Evolutionary conservation across 2,329 filamentous ascomycete species (phyloP), one percentile per base, ranked within the genome.

Genomic region (Ophiostoma quercus): DNA sequence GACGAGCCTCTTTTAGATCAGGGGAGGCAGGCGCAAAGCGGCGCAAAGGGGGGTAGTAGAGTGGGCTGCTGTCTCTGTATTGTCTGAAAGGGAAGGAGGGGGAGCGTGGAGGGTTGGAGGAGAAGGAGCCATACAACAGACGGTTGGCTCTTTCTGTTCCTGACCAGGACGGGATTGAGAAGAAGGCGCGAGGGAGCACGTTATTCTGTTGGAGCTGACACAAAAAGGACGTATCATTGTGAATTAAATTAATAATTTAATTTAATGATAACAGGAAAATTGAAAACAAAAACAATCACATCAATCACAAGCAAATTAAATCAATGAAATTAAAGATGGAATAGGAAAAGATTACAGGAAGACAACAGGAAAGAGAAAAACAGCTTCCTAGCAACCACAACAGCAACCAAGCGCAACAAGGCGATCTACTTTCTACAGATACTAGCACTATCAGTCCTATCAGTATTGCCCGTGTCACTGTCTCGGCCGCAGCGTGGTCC

Each of bases 21-120:
- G 51, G 51, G 51, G 51, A 57, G 51, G 51, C n/a, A 25, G 51
- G 51, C 51, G 51, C 51, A 57, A 57, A 57, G 51, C n/a, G 51
- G 51, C n/a, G 51, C 22, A 11, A 57, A 57, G 22, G 51, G 22
- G 22, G 51, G 51, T 57, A 22, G 7, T 8, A 29, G 22, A 25
- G 57, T 62, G 57, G 57, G 57, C 57, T 62, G 43, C 43, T 47
- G 34, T 34, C 34, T 47, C 4, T 47, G 16, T 47, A n/a, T 47
- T 41, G 39, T 41, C 2, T 47, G 19, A 32, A 29, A 32, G 22
- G 54, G 14, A 62, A n/a, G 57, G 14, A n/a, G 57, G 25, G 25
- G 57, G 22, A 25, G 3, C 8, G 22, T 9, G 22, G 25, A 57
- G 51, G 51, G 9, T 25, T 22, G 22, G 51, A 51, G 19, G 43